phyloP scores from a whole-genome alignment of 805 yeast species.

The Ogataea corticis region DNA sequence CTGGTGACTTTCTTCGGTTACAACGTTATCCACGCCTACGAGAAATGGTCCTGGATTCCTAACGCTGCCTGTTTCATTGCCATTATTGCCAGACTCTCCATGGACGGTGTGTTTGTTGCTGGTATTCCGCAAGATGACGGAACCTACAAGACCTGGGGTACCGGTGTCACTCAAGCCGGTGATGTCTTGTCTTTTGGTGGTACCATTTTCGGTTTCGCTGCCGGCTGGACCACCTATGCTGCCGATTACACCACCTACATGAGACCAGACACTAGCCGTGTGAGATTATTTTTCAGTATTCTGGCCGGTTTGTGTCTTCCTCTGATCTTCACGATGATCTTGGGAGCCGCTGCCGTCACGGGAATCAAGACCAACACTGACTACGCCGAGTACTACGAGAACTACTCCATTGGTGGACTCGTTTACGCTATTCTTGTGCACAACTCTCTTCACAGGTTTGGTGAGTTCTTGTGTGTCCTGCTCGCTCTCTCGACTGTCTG shows the following conservation, averaged over 20 bases:
- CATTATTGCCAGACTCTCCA: constrained; percentile 74
- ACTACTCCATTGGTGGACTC: constrained; percentile 75
- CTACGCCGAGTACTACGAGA: constrained; percentile 52
- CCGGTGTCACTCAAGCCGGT: constrained; percentile 74
- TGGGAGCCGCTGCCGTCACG: constrained; percentile 86
- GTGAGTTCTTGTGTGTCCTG: constrained; percentile 84
- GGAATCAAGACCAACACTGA: constrained; percentile 51
- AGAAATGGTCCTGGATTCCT: constrained; percentile 89
- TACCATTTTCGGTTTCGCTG: constrained; percentile 80
- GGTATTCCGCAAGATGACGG: constrained; percentile 40
- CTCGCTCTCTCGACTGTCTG: constrained; percentile 85
- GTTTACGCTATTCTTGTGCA: constrained; percentile 75
- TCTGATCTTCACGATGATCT: constrained; percentile 65
- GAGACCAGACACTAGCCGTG: constrained; percentile 60
- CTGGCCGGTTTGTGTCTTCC: constrained; percentile 67
- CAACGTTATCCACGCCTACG: constrained; percentile 75
- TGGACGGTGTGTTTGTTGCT: constrained; percentile 59
- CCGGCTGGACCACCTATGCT: constrained; percentile 94
- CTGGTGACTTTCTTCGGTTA: constrained; percentile 83
- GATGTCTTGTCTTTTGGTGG: constrained; percentile 79
- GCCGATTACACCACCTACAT: constrained; percentile 91
- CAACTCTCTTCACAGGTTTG: constrained; percentile 83
- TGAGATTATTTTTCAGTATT: constrained; percentile 64
- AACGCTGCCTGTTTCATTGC: constrained; percentile 71
- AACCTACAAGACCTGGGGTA: constrained; percentile 34